A percentile compares a stretch with the other conserved stretches of the same genome.
Conservation (phyloP, 2,329 filamentous ascomycete genomes). For the Phaeosphaeriaceae sp. region DNA sequence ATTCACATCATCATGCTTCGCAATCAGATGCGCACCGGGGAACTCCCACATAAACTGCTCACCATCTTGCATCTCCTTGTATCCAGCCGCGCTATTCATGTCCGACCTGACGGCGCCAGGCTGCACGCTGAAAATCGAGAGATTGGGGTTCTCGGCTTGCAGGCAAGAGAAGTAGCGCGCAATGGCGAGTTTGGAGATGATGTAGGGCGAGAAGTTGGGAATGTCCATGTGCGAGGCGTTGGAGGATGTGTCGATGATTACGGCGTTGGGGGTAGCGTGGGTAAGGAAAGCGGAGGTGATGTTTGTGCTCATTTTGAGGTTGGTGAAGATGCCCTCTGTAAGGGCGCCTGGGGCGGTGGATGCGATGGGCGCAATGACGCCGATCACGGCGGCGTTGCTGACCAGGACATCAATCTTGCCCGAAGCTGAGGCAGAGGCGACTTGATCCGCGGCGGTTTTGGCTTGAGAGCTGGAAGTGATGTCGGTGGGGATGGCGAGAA, state of each 20-base stretch:
- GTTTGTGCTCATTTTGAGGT: conserved; percentile 24
- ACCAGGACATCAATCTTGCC: conserved; percentile 30
- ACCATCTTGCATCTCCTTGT: conserved; percentile 16
- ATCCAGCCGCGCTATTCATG: conserved; percentile 33
- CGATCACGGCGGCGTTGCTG: conserved; percentile 27
- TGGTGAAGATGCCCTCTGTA: conserved; percentile 18
- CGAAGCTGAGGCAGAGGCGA: conserved; percentile 11
- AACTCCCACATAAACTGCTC: conserved; percentile 21
- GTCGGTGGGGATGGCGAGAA: conserved; percentile 23
- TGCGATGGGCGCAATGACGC: conserved; percentile 9
- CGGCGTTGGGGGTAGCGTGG: conserved; percentile 21
- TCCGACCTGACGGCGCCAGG: conserved; percentile 53
- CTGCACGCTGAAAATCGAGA: conserved; percentile 52
- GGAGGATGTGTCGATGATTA: conserved; percentile 30
- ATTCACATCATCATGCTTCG: conserved; percentile 8
- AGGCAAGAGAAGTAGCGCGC: conserved; percentile 49
- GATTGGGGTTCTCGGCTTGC: conserved; percentile 44
- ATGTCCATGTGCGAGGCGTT: conserved; percentile 24
- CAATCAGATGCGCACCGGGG: background rate
- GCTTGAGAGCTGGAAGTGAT: conserved; percentile 25
- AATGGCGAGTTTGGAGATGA: conserved; percentile 45
- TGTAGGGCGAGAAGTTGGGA: conserved; percentile 36
- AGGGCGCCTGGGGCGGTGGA: conserved; percentile 14
- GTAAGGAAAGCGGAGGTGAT: conserved; percentile 32
- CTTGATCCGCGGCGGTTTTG: conserved; percentile 21